These are phyloP conservation scores for Suhomyces sp. DNA, from an alignment of 805 yeast genomes.

Conservation along the genomic window DNA sequence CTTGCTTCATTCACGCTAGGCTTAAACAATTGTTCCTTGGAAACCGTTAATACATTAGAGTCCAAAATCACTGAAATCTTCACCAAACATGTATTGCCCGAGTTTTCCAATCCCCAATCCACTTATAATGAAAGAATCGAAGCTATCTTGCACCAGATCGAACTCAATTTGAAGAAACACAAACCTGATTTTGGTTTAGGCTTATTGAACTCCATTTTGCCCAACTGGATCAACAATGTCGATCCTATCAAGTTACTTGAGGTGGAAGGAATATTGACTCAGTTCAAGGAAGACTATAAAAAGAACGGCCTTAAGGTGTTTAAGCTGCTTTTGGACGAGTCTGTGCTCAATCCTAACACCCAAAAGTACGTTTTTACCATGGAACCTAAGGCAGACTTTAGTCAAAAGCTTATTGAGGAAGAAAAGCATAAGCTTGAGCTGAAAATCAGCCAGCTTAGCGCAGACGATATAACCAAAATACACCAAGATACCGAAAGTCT, in stretches of 20 bases:
- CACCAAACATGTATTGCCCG: constrained; percentile 34
- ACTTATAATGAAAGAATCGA: constrained; percentile 51
- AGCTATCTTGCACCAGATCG: constrained; percentile 86
- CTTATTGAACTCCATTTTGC: constrained; percentile 67
- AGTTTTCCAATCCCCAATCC: constrained; percentile 20
- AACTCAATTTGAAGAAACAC: constrained; percentile 77
- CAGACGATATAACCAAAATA: constrained; percentile 55
- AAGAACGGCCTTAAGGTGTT: constrained; percentile 52
- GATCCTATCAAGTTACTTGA: constrained; percentile 70
- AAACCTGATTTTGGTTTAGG: constrained; percentile 88
- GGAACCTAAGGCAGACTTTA: constrained; percentile 64
- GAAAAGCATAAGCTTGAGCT: constrained; percentile 58
- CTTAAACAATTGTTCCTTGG: constrained; percentile 63
- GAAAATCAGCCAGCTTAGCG: constrained; percentile 42
- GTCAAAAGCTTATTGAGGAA: constrained; percentile 46
- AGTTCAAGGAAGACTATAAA: constrained; percentile 61
- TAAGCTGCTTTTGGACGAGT: constrained; percentile 52
- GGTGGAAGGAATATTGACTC: constrained; percentile 56
- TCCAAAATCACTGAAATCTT: constrained; percentile 47
- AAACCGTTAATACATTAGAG: constrained; percentile 47
- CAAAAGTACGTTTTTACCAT: constrained; percentile 71
- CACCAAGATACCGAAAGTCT: constrained; percentile 58
- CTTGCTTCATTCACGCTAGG: constrained; percentile 81
- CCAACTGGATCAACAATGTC: constrained; percentile 81
- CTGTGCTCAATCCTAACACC: constrained; percentile 41